Evolutionary conservation across 2,329 filamentous ascomycete species (phyloP).

Genomic region (Camptophora hylomeconis): DNA sequence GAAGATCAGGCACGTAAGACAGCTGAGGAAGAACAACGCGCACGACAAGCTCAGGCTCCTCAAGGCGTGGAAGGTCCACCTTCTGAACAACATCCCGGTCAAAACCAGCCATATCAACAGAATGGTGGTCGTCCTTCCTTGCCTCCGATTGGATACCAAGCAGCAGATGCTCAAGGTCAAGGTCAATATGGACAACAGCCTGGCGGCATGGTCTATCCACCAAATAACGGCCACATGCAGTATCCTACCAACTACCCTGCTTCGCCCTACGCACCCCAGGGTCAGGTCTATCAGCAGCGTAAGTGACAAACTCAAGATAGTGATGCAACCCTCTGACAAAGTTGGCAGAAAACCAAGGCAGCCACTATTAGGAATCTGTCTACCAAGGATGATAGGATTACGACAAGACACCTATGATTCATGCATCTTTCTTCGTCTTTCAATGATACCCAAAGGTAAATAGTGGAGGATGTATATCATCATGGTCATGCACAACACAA

Average conservation of each 20-base stretch:
- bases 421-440: conserved; percentile 2
- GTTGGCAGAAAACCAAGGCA: conserved; percentile 3
- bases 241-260: conserved; percentile 37
- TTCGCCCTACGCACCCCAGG: conserved; percentile 35
- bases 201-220: conserved; percentile 32
- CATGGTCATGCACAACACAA: conserved; percentile 2
- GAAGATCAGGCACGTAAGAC: conserved; percentile 83
- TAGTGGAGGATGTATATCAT: conserved; percentile 5
- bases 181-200: conserved; percentile 48
- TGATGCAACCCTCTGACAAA: neutral
- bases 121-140: conserved; percentile 49
- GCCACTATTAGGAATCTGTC: conserved; percentile 2
- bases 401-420: too few species aligned
- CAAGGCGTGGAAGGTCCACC: conserved; percentile 34
- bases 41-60: conserved; percentile 46
- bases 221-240: conserved; percentile 32
- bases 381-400: too few species aligned
- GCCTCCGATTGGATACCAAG: conserved; percentile 63
- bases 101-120: conserved; percentile 28
- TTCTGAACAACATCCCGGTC: conserved; percentile 30
- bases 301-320: conserved; percentile 23
- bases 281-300: conserved; percentile 38
- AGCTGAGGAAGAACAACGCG: conserved; percentile 68
- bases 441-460: conserved; percentile 6
- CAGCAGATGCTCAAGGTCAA: conserved; percentile 40